These are phyloP conservation scores for Rhodotorula diobovata DNA, from an alignment of 768 basidiomycete genomes.

Conservation along the genomic window DNA sequence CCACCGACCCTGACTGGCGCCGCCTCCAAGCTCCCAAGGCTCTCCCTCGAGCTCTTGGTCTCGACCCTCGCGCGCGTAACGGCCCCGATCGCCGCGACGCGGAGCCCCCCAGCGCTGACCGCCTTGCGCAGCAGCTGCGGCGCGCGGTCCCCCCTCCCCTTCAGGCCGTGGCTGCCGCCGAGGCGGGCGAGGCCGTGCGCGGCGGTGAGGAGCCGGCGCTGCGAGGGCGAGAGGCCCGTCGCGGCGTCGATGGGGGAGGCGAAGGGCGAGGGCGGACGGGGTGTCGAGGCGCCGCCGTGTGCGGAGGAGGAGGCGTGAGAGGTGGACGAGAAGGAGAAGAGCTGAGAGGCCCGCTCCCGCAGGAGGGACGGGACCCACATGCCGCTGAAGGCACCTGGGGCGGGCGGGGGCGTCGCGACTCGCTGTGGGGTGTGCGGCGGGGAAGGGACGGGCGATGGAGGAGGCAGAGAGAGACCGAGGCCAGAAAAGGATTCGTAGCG, in stretches of 20 bases:
- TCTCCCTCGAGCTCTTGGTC: neutral
- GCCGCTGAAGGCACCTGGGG: neutral
- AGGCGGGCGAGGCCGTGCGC: neutral
- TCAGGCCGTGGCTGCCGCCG: no score
- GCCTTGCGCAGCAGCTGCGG: conserved; percentile 1
- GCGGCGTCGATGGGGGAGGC: neutral
- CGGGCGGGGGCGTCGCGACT: no score
- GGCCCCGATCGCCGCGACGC: neutral
- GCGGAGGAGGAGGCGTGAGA: neutral
- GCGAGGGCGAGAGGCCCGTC: neutral
- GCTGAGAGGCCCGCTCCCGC: conserved; percentile 12
- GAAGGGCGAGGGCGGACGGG: neutral
- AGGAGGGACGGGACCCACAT: neutral
- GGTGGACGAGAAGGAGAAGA: neutral
- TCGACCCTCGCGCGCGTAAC: neutral
- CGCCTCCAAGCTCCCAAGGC: conserved; percentile 1
- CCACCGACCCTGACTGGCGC: neutral
- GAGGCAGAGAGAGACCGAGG: neutral
- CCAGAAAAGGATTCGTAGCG: conserved; percentile 7
- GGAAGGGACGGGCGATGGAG: neutral
- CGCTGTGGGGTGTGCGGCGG: neutral
- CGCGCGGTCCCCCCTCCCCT: no score
- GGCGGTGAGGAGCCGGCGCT: neutral
- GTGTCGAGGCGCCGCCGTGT: neutral
- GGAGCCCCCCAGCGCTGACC: neutral